These are phyloP conservation scores for Xylaria arbuscula DNA, from an alignment of 2,329 filamentous ascomycete species.

Conservation along the genomic window DNA sequence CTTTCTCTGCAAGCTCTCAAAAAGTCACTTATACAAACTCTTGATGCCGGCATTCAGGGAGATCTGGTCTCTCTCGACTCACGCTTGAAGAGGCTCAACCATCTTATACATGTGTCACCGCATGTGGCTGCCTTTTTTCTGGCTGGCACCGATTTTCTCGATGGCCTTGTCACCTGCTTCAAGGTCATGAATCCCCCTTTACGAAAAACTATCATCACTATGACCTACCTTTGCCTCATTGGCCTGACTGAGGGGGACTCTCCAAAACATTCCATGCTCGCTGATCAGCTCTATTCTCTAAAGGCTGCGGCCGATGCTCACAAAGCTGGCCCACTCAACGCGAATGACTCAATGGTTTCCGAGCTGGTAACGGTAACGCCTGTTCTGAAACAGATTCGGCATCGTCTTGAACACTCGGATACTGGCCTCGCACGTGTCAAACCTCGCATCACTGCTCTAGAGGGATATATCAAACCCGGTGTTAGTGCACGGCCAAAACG, in stretches of 20 bases:
- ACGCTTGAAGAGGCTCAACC: conserved; percentile 68
- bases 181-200: conserved; percentile 71
- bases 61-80: conserved; percentile 66
- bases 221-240: conserved; percentile 78
- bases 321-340: conserved; percentile 64
- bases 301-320: conserved; percentile 77
- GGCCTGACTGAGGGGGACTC: conserved; percentile 74
- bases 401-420: conserved; percentile 62
- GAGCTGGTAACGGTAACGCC: conserved; percentile 86
- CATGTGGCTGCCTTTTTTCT: conserved; percentile 72
- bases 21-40: conserved; percentile 67
- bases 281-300: conserved; percentile 85
- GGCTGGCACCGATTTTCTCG: conserved; percentile 87
- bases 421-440: conserved; percentile 66
- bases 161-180: conserved; percentile 76
- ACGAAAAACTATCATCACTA: conserved; percentile 75
- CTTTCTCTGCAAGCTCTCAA: conserved; percentile 69
- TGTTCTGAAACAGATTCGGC: conserved; percentile 71
- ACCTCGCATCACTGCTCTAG: conserved; percentile 70
- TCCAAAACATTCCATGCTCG: conserved; percentile 78
- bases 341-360: conserved; percentile 79
- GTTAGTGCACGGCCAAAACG: conserved; percentile 63
- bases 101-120: conserved; percentile 71
- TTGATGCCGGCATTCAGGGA: conserved; percentile 70
- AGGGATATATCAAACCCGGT: conserved; percentile 68